Conservation (phyloP, 176 grass and related monocot genomes). For the Carex scoparia region DNA sequence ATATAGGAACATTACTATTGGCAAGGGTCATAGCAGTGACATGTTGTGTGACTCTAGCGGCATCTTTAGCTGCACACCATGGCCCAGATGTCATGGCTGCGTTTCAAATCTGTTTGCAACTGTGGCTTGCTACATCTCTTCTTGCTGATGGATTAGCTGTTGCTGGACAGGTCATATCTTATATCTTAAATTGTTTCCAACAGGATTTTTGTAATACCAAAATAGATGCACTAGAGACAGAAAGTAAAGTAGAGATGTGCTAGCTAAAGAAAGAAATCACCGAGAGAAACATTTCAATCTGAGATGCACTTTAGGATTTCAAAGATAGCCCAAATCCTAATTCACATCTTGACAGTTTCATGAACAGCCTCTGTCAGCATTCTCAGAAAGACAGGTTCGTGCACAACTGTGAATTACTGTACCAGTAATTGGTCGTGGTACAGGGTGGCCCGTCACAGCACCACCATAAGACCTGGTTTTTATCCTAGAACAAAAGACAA, state of each 20-base stretch:
- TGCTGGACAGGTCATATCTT: constrained; percentile 62
- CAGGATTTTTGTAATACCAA: no score
- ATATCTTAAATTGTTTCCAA: background rate
- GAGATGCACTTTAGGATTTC: no score
- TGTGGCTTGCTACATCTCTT: constrained; percentile 83
- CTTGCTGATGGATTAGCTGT: constrained; percentile 93
- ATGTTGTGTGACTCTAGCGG: constrained; percentile 81
- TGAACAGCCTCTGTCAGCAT: no score
- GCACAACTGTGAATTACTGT: background rate
- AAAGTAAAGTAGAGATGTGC: no score
- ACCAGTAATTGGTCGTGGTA: background rate
- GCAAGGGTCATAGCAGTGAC: constrained; percentile 73
- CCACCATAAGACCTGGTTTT: background rate
- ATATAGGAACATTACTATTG: constrained; percentile 58
- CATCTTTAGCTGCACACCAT: constrained; percentile 68
- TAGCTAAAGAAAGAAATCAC: no score
- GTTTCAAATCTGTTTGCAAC: constrained; percentile 91
- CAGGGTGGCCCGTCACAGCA: background rate
- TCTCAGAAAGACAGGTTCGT: no score
- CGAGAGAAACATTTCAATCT: no score
- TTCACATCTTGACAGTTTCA: no score
- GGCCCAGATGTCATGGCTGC: constrained; percentile 82
- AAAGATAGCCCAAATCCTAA: no score
- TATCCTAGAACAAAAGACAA: background rate
- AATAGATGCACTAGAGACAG: no score